Base-by-base conservation (phyloP, 148 eudicot species). In the Hydrangea macrophylla region DNA sequence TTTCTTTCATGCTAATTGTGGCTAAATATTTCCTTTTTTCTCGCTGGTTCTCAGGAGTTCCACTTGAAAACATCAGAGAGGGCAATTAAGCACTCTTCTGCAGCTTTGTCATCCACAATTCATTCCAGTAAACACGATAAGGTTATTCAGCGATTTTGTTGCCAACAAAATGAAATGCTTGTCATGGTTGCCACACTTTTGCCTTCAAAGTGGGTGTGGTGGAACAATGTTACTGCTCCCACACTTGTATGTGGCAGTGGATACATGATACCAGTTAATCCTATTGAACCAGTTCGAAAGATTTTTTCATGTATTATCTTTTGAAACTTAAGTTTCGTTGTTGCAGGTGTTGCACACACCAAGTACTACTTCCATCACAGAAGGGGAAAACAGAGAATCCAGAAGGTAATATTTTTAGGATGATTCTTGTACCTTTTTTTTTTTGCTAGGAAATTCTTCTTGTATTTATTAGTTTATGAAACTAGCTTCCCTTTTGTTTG, bases 11-110 rank as follows among this genome's bases (percentile, higher is more conserved):
- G 55, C 9, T 66, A 6, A 67, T 31, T 17, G 20, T 37, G 35
- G 56, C 62, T 73, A 45, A 63, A 22, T 32, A 28, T 37, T 27
- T 55, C 32, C 12, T 20, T 39, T 69, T 36, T 9, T 68, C 39
- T 5, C 55, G 56, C 69, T 80, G 68, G 33, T 58, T 45, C 59
- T 63, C 67, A 93, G 98, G 90, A 78, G 62, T 86, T 86, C 73
- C 87, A 85, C 72, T 74, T 85, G 27, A 88, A 83, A 78, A 86
- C 87, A 30, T 82, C 81, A 56, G 90, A 86, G 73, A 81, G 90
- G 73, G 89, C 86, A 58, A 76, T 77, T 73, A 94, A 85, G 33
- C 85, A 82, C 53, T 60, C 71, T 28, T 64, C 87, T 26, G 70
- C 79, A 33, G 72, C 64, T 74, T 67, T 81, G n/a, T 71, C 82